Base-by-base conservation (phyloP, 2,329 filamentous ascomycete species). In the Ascochyta fabae region DNA sequence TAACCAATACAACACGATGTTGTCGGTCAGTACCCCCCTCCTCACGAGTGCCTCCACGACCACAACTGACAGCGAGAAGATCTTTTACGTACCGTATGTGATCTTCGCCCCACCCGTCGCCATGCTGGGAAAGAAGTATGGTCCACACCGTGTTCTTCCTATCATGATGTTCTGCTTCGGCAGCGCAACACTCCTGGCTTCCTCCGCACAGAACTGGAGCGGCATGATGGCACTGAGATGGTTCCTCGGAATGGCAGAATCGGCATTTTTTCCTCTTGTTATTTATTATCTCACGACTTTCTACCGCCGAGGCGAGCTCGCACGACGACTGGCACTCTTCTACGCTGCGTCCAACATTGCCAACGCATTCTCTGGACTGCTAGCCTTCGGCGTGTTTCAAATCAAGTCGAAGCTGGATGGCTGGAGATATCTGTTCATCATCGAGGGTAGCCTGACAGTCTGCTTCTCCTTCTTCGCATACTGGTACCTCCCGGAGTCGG, bases 41-140 rank as follows among this genome's bases (percentile, higher is more conserved):
- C 19, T 19, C 19, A 19, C 19, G 19, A 19, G 19, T 19, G 19
- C 3, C 19, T 19, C 19, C 3, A 19, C 19, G 24, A 13, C 5
- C 38, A 13, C 10, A 47, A 62, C 43, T 56, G 27, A 56, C 12
- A 27, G 7, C 15, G 13, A 5, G n/a, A 2, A 56, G 53, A 86
- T 92, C 60, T 92, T 92, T 79, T 92, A 89, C 73, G 80, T 92
- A 6, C 89, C 89, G 0, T 91, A 89, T 69, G 88, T 91, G 33
- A 68, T 92, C 3, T 88, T 86, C 49, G 88, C 87, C 1, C 87
- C 87, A 0, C 84, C 86, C 1, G 74, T 90, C 35, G 81, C 79
- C 12, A 87, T 91, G 76, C 68, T 89, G 4, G 88, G 88, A 49
- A 91, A 90, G 77, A 86, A 84, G 57, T 88, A 82, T 66, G 87